phyloP scores from a whole-genome alignment of 352 stramenopile species.

The Pythium sukuiense region DNA sequence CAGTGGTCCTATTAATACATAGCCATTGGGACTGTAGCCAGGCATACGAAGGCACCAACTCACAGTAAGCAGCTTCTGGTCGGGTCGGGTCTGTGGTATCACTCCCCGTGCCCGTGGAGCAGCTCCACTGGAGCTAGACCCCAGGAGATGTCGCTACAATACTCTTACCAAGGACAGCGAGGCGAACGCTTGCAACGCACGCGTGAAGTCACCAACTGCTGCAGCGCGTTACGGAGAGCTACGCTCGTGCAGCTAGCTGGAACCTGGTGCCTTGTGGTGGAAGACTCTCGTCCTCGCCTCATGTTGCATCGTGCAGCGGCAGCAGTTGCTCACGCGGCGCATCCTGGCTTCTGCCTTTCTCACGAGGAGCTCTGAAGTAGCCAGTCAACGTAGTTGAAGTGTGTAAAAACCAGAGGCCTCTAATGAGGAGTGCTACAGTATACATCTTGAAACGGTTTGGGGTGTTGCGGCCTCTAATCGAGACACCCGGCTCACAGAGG shows the following conservation, averaged over 20 bases:
- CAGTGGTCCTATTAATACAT: background rate
- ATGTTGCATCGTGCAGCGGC: background rate
- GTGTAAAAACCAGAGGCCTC: background rate
- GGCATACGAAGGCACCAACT: background rate
- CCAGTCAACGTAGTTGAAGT: background rate
- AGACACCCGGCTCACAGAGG: constrained; percentile 1
- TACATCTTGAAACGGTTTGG: background rate
- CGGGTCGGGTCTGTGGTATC: background rate
- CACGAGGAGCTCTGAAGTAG: background rate
- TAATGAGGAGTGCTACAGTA: background rate
- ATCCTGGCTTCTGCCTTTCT: background rate
- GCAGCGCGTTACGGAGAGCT: background rate
- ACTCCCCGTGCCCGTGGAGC: too few relatives aligned
- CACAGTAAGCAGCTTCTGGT: too few relatives aligned
- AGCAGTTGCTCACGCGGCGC: background rate
- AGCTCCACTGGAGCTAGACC: too few relatives aligned
- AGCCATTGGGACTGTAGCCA: too few relatives aligned
- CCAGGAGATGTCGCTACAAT: too few relatives aligned
- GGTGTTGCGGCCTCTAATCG: constrained; percentile 1
- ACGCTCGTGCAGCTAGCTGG: background rate
- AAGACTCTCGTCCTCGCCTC: background rate
- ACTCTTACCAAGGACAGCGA: too few relatives aligned
- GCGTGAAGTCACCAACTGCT: background rate
- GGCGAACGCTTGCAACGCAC: too few relatives aligned
- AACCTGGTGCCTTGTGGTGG: background rate